Conservation (phyloP, 2,329 filamentous ascomycete species). For the Rhynchosporium agropyri region DNA sequence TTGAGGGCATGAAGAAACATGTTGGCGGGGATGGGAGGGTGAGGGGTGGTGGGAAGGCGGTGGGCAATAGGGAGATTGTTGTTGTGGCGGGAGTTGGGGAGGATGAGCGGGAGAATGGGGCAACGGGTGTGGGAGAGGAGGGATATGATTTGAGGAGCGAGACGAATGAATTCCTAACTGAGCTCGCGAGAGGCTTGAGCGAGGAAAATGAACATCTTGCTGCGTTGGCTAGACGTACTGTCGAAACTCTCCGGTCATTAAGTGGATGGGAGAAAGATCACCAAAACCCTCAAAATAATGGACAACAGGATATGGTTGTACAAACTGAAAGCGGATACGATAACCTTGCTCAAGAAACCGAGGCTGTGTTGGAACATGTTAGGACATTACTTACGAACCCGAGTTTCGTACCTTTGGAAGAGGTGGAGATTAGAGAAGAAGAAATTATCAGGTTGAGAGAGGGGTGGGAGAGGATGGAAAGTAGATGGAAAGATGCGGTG, state of each 20-base stretch:
- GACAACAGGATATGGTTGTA: constrained; percentile 29
- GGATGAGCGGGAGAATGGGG: constrained; percentile 25
- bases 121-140: constrained; percentile 50
- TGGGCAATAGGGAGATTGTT: constrained; percentile 58
- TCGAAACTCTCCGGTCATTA: constrained; percentile 71
- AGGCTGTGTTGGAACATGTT: constrained; percentile 77
- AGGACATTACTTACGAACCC: constrained; percentile 87
- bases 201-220: constrained; percentile 90
- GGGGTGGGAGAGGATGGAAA: constrained; percentile 94
- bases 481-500: constrained; percentile 85
- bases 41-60: constrained; percentile 57
- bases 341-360: constrained; percentile 70
- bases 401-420: constrained; percentile 92
- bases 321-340: constrained; percentile 54
- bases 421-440: constrained; percentile 88
- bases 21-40: constrained; percentile 68
- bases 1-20: constrained; percentile 86
- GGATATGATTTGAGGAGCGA: constrained; percentile 77
- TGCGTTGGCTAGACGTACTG: constrained; percentile 68
- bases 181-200: constrained; percentile 78
- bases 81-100: constrained; percentile 56
- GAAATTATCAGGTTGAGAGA: constrained; percentile 82
- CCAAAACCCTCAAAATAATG: constrained; percentile 36
- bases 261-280: constrained; percentile 55
- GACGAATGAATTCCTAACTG: constrained; percentile 88